Base-by-base conservation (phyloP, 352 stramenopile genomes). In the Pseudoperonospora humuli region DNA sequence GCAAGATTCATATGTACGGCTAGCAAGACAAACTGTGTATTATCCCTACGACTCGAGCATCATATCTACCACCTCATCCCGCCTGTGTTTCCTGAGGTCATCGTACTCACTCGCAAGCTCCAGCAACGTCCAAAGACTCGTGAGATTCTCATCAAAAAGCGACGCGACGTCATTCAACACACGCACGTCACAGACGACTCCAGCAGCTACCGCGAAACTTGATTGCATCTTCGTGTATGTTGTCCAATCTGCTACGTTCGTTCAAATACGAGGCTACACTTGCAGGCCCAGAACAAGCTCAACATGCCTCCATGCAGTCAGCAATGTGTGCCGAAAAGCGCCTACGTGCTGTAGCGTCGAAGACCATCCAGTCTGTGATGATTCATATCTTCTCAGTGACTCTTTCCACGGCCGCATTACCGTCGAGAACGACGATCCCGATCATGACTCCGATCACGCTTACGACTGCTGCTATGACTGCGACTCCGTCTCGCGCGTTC, bases 81-180 rank as follows among this genome's bases (percentile, higher is more conserved):
- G 36, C 31, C 20, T 14, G 44, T 27, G 27, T 20, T 40, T 54
- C 18, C 34, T 39, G 11, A 35, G 73, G 70, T 62, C 10, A 67
- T 84, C 27, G 45, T 84, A 14, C 58, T 84, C 18, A 64, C 67
- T 13, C 72, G 71, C 2, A 57, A 78, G 28, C 55, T 86, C 1
- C 70, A 84, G 23, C 50, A 64, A 17, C 27, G 63, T 17, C 33
- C 73, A 10, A 69, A 69, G 38, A 51, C 38, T 6, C 66, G 67
- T 19, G 51, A 73, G 1, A 21, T 39, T 19, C 23, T 83, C 7
- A 35, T 77, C 9, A 54, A 67, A 32, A 67, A 62, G 14, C 56
- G 53, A 29, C 68, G 73, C 13, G 51, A 63, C 3, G 48, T 53
- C 23, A 79, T 75, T 32, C 69, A 86, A 54, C 28, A 32, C 7